A percentile compares a stretch with the other conserved stretches of the same genome.
phyloP scores from a whole-genome alignment of 257 asterid species.

The Scutellaria minor region DNA sequence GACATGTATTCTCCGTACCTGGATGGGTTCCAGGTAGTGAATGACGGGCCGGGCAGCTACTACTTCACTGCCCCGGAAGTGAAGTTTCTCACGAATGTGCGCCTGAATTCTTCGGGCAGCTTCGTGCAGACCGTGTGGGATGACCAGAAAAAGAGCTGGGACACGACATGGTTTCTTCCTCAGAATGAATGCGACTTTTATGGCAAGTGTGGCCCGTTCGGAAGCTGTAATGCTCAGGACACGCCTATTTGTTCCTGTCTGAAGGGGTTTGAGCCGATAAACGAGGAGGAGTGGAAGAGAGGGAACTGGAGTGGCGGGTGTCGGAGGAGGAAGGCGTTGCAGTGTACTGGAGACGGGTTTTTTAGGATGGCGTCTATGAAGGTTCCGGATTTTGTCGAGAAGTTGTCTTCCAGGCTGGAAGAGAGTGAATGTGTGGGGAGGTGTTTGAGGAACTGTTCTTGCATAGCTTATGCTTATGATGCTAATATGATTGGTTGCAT shows the following conservation, averaged over 20 bases:
- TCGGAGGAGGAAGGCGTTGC: background rate
- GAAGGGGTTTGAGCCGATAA: background rate
- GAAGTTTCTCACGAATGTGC: background rate
- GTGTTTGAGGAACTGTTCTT: slow-evolving; percentile 7
- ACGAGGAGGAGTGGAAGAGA: background rate
- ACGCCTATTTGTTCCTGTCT: slow-evolving; percentile 2
- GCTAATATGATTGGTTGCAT: background rate
- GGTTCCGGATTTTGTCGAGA: slow-evolving; percentile 1
- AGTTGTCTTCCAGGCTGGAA: no score
- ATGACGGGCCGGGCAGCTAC: background rate
- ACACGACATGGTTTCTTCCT: background rate
- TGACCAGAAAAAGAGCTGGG: background rate
- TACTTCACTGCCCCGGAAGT: background rate
- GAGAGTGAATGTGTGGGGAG: background rate
- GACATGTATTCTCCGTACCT: background rate
- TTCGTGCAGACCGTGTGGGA: background rate
- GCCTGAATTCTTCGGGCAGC: background rate
- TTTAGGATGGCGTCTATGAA: background rate
- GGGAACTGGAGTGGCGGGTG: slow-evolving; percentile 13
- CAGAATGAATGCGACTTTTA: background rate
- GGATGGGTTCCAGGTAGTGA: background rate
- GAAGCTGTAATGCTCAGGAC: background rate
- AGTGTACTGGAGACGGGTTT: background rate
- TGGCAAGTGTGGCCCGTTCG: background rate
- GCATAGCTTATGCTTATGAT: slow-evolving; percentile 17